Percentiles rank a stretch among this genome's conserved stretches.
phyloP scores from a whole-genome alignment of 768 basidiomycete genomes.

The Baorangia bicolor region DNA sequence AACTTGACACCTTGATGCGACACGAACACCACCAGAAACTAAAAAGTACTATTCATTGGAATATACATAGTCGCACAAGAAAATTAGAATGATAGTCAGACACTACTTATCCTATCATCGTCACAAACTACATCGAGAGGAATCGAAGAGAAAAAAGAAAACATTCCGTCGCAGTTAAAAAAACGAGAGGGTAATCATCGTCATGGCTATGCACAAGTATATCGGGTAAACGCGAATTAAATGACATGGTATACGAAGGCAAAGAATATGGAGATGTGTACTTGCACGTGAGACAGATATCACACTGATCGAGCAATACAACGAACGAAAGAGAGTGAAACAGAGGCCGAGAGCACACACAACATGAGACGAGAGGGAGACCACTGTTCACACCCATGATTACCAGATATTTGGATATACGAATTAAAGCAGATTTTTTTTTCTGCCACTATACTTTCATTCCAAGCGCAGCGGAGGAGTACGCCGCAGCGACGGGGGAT shows the following conservation, averaged over 20 bases:
- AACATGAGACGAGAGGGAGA: slow-evolving; percentile 3
- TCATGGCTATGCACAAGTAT: slow-evolving; percentile 26
- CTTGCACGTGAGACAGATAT: slow-evolving; percentile 7
- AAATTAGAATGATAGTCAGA: slow-evolving; percentile 18
- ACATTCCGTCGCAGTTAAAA: neutral
- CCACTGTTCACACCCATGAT: slow-evolving; percentile 27
- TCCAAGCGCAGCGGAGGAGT: slow-evolving; percentile 49
- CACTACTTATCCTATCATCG: slow-evolving; percentile 13
- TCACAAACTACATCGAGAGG: slow-evolving; percentile 9
- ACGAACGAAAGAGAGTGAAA: neutral
- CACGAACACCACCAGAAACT: neutral
- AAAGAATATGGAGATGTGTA: slow-evolving; percentile 12
- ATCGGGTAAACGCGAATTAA: slow-evolving; percentile 20
- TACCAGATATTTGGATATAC: slow-evolving; percentile 29
- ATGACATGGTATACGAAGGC: slow-evolving; percentile 23
- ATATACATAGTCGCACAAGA: slow-evolving; percentile 6
- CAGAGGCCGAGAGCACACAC: slow-evolving; percentile 1
- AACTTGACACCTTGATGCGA: neutral
- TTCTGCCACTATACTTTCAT: slow-evolving; percentile 40
- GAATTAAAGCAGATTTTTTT: slow-evolving; percentile 14
- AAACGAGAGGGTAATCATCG: slow-evolving; percentile 1
- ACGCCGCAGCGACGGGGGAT: slow-evolving; percentile 41
- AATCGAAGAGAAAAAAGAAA: neutral
- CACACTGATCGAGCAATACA: slow-evolving; percentile 8
- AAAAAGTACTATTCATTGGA: neutral